Evolutionary conservation across 176 grass and related monocot genomes (phyloP).

Genomic region (Avena eriantha): DNA sequence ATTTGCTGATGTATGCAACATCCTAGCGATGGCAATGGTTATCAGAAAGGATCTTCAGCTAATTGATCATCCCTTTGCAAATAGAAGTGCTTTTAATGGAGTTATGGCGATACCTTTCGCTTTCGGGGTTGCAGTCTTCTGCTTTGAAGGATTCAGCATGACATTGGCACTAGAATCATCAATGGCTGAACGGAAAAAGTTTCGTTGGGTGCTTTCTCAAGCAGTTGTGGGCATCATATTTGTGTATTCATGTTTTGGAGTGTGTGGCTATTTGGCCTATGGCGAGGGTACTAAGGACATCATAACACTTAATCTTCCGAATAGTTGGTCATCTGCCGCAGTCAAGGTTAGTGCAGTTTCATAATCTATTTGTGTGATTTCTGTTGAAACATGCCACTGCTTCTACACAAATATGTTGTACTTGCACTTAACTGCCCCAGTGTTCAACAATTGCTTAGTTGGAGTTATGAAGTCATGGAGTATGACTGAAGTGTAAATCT

Average conservation of each 20-base stretch:
- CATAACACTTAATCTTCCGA: conserved; percentile 92
- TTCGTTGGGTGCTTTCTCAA: conserved; percentile 74
- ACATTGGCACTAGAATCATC: conserved; percentile 83
- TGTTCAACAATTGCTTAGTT: background rate
- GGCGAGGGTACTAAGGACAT: conserved; percentile 87
- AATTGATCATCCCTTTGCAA: conserved; percentile 64
- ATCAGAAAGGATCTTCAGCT: conserved; percentile 77
- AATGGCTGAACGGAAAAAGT: conserved; percentile 82
- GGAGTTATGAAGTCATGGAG: background rate
- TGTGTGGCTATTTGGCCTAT: conserved; percentile 90
- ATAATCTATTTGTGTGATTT: conserved; percentile 23
- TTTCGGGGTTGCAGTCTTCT: conserved; percentile 81
- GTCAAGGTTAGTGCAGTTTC: conserved; percentile 74
- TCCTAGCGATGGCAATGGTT: conserved; percentile 85
- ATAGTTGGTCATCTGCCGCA: conserved; percentile 64
- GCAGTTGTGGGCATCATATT: conserved; percentile 71
- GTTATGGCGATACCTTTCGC: conserved; percentile 67
- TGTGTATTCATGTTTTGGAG: conserved; percentile 75
- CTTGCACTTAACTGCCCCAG: background rate
- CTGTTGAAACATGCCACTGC: conserved; percentile 15
- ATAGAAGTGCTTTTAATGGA: conserved; percentile 80
- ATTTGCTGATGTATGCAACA: conserved; percentile 84
- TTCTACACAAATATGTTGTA: background rate
- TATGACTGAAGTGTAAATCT: conserved; percentile 5
- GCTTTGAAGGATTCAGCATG: conserved; percentile 97